Evolutionary conservation across 2,329 filamentous ascomycete species (phyloP), one percentile per base, ranked within the genome.

Genomic region (Ascomycota sp.): DNA sequence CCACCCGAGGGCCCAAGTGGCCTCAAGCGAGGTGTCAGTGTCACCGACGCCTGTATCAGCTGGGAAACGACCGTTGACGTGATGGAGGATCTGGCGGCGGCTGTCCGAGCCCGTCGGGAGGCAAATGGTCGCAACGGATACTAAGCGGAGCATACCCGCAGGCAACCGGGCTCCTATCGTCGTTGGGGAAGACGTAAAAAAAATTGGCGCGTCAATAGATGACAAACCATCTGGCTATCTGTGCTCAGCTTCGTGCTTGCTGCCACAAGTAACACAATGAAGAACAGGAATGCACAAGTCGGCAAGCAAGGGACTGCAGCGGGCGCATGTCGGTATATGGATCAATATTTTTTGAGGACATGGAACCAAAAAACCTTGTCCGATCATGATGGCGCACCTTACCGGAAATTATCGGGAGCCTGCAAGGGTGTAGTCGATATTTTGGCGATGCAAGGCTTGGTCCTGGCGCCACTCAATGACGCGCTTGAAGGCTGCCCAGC

Each of bases 1-100:
- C 82, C 83, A 1, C 53, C 73, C 1, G 81, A 91, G 53, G 86
- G 85, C 7, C 77, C 78, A 7, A 52, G 70, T 1, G 78, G 56
- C 7, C 64, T 94, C 30, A 80, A 83, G 63, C 82, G 80, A 57
- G 85, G 85, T 41, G 78, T 94, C 45, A 86, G 77, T 53, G 94
- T 94, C 56, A 94, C 85, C 1, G 85, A 94, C 52, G 86, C 85
- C 32, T 98, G 86, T 59, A 93, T 98, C 48, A 63, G 79, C 62
- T 94, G 86, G 86, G 80, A 92, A 10, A 65, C 62, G 31, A 94
- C 85, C 1, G 70, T 89, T 25, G 59, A 67, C 2, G 79, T 89
- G 1, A 65, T 95, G 17, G 78, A 93, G 53, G 68, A 86, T 42
- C 66, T 95, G 20, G 85, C 89, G 5, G 70, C 72, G n/a, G 79